Evolutionary conservation across 129 eudicot species (phyloP).

Genomic region (Mikania micrantha): DNA sequence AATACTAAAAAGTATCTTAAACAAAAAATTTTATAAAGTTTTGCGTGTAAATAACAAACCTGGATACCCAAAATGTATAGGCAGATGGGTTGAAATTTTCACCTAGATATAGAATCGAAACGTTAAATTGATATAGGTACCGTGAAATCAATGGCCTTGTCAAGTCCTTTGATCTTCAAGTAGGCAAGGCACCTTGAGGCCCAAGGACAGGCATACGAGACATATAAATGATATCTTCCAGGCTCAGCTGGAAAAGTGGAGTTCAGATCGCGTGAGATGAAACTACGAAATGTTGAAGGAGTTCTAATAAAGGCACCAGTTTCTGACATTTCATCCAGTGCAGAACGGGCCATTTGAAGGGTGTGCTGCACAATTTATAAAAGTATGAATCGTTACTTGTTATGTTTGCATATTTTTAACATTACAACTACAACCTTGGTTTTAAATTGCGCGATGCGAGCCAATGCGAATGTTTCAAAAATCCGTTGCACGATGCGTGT

Average conservation of each 20-base stretch:
- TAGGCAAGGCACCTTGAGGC: conserved; percentile 87
- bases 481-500: too few relatives aligned
- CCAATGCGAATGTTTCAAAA: too few relatives aligned
- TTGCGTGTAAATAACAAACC: neutral
- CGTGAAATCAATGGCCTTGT: conserved; percentile 65
- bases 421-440: too few relatives aligned
- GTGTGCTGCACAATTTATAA: conserved; percentile 26
- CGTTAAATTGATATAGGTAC: conserved; percentile 24
- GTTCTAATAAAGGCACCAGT: conserved; percentile 80
- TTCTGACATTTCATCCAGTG: conserved; percentile 75
- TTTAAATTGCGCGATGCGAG: too few relatives aligned
- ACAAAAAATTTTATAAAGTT: neutral
- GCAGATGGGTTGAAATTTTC: neutral
- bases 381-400: neutral
- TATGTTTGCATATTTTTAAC: too few relatives aligned
- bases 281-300: conserved; percentile 72
- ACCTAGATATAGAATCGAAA: neutral
- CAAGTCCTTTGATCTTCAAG: conserved; percentile 79
- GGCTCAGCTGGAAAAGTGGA: conserved; percentile 68
- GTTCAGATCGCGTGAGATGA: conserved; percentile 62
- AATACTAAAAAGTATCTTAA: neutral
- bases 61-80: neutral
- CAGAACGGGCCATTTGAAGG: conserved; percentile 68
- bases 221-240: conserved; percentile 86
- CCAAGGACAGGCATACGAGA: conserved; percentile 97